phyloP scores from a whole-genome alignment of 495 filamentous ascomycete genomes.

The Neurospora sp. region DNA sequence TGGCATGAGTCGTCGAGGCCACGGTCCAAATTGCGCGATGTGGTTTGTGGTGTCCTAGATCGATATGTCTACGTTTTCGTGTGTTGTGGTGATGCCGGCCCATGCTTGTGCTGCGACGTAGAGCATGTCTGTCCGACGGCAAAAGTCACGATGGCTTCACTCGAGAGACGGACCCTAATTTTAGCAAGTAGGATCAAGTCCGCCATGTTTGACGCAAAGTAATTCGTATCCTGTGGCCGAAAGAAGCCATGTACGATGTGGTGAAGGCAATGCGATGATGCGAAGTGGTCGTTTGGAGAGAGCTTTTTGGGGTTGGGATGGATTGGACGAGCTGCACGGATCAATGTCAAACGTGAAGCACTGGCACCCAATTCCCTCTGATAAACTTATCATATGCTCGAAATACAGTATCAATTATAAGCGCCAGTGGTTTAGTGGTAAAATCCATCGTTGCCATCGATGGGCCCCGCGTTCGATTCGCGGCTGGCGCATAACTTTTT shows the following conservation, averaged over 20 bases:
- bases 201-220: background rate
- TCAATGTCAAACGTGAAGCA: background rate
- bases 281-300: background rate
- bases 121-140: background rate
- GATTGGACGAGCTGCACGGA: no score
- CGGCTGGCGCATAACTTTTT: constrained; percentile 30
- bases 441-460: constrained; percentile 46
- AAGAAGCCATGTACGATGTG: background rate
- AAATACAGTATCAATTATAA: background rate
- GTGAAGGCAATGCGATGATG: background rate
- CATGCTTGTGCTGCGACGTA: background rate
- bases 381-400: rapidly evolving
- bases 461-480: constrained; percentile 43
- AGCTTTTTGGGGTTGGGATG: no score
- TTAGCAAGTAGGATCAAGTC: background rate
- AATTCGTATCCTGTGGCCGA: background rate
- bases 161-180: background rate
- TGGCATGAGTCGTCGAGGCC: background rate
- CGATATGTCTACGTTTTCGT: background rate
- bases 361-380: background rate
- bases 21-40: background rate
- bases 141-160: background rate
- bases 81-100: background rate
- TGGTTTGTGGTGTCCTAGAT: background rate
- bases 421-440: constrained; percentile 40